Evolutionary conservation across 2,329 filamentous ascomycete genomes (phyloP).

Genomic region (Anisogramma anomala): DNA sequence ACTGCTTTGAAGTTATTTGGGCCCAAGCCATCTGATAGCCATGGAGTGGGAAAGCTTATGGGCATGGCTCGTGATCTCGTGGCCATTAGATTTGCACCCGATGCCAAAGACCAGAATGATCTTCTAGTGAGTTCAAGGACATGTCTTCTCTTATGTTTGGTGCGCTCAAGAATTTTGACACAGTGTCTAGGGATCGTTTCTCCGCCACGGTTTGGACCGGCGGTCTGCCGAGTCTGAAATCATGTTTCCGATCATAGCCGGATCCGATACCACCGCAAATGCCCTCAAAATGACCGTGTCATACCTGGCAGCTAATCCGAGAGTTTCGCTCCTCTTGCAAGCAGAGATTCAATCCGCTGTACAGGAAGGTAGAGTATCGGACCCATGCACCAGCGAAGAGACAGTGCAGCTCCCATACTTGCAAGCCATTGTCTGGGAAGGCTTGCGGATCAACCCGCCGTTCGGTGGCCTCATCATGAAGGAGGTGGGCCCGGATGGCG

Average conservation of each 20-base stretch:
- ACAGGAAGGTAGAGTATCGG: slow-evolving; percentile 3
- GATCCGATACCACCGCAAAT: slow-evolving; percentile 17
- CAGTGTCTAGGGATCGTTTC: slow-evolving; percentile 4
- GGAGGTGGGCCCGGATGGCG: slow-evolving; percentile 11
- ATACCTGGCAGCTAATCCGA: slow-evolving; percentile 12
- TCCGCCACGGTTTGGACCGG: slow-evolving; percentile 7
- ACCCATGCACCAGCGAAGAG: slow-evolving; percentile 5
- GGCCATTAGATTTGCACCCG: slow-evolving; percentile 1
- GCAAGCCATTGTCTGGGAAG: slow-evolving; percentile 17
- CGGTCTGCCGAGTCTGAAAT: slow-evolving; percentile 9
- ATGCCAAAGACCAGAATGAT: slow-evolving; percentile 8
- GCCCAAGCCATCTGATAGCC: slow-evolving; percentile 13
- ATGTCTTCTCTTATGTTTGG: no score
- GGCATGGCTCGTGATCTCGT: slow-evolving; percentile 11
- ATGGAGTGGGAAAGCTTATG: slow-evolving; percentile 12
- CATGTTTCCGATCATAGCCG: slow-evolving; percentile 17
- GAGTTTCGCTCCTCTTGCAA: slow-evolving; percentile 2
- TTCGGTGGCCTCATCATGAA: slow-evolving; percentile 14
- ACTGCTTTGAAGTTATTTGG: slow-evolving; percentile 10
- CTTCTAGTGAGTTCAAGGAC: slow-evolving; percentile 1
- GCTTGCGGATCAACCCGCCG: slow-evolving; percentile 16
- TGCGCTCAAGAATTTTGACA: background rate
- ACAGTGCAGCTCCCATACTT: slow-evolving; percentile 16
- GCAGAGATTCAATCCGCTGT: slow-evolving; percentile 12
- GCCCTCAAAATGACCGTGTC: slow-evolving; percentile 14